Percentiles rank a stretch among this genome's conserved stretches.
Evolutionary conservation across 2,329 filamentous ascomycete species (phyloP).

Genomic region (Thielaviopsis euricoi): DNA sequence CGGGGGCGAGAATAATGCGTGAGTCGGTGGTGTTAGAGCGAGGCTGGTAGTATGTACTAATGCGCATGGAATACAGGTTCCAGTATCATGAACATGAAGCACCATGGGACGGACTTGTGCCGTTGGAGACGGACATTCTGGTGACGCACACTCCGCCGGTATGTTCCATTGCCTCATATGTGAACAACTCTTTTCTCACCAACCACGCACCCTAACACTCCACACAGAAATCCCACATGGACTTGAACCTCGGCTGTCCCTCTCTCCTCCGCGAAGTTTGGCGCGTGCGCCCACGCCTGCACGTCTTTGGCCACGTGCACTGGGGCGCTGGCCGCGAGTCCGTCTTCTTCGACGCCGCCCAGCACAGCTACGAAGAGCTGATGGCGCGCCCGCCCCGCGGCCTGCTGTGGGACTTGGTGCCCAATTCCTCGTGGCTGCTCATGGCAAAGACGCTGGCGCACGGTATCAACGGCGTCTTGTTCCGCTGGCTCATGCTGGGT

Average conservation of each 20-base stretch:
- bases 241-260: conserved; percentile 53
- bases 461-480: conserved; percentile 31
- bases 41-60: background rate
- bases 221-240: conserved; percentile 51
- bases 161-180: no score
- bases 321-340: conserved; percentile 53
- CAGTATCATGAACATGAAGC: conserved; percentile 24
- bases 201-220: conserved; percentile 5
- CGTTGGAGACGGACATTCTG: conserved; percentile 57
- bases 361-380: conserved; percentile 54
- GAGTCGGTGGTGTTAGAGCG: background rate
- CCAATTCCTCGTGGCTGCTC: conserved; percentile 30
- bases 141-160: conserved; percentile 68
- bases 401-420: conserved; percentile 27
- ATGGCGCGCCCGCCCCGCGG: conserved; percentile 28
- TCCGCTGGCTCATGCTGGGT: conserved; percentile 40
- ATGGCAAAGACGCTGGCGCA: conserved; percentile 27
- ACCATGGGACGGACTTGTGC: conserved; percentile 58
- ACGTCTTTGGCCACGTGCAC: conserved; percentile 79
- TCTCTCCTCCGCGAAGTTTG: conserved; percentile 55
- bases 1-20: conserved; percentile 23
- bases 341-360: conserved; percentile 59
- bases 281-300: conserved; percentile 56
- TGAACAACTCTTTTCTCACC: no score
- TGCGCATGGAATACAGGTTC: conserved; percentile 22